Base-by-base conservation (phyloP, 192 early-diverging fungal genomes). In the Entomortierella chlamydospora region DNA sequence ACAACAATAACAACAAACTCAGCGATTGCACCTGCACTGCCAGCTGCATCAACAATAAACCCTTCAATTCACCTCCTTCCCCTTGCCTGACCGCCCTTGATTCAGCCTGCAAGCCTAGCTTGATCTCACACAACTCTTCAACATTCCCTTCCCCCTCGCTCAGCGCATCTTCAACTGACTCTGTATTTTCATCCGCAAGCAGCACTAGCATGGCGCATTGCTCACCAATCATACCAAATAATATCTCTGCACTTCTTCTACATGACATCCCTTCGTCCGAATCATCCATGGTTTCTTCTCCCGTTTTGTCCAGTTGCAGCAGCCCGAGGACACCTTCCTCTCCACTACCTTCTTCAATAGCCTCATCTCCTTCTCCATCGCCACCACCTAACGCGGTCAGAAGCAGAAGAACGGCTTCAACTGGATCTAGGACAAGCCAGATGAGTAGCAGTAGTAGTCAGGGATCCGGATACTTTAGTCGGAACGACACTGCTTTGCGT, bases 141-240 rank as follows among this genome's bases (percentile, higher is more conserved):
- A 60, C 73, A 55, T 63, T 77, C 52, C 73, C 73, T 31, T 77
- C 73, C 30, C 73, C 73, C 34, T 68, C 73, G n/a, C 66, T 77
- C 49, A 77, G 73, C 66, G 57, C 62, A 56, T 77, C 73, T 23
- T 77, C 73, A 61, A 68, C 65, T 18, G 73, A 77, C 41, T 68
- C 64, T 26, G 34, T 68, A 45, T 66, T 66, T 49, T 77, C 73
- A 28, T 66, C 64, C 2, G 64, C 72, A 53, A 74, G 60, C 60
- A 57, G 56, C 43, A 72, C 70, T 30, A 72, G 73, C 65, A 77
- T 77, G 73, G 73, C 66, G 23, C 64, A 77, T 47, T 77, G 73
- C 60, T 77, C 73, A 2, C 73, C 73, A 8, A 77, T 77, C 60
- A 42, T 68, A 4, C 34, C 65, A 45, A 60, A 59, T 37, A 57